Evolutionary conservation across 192 early-diverging fungal species (phyloP).

Genomic region (Rhizophagus clarus): DNA sequence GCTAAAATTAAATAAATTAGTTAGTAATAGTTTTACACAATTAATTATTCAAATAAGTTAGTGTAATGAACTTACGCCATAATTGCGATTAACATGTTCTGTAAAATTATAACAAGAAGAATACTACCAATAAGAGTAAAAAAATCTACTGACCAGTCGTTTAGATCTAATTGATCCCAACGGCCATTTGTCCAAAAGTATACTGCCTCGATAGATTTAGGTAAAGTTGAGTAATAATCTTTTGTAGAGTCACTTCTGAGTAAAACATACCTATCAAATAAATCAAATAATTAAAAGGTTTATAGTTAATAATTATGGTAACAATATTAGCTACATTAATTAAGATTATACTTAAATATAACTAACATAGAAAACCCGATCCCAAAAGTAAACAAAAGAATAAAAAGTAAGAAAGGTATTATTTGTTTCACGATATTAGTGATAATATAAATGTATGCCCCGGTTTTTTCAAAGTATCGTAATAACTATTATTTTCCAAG

Average conservation of each 20-base stretch:
- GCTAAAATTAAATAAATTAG: not conserved
- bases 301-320: not conserved
- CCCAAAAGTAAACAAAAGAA: not conserved
- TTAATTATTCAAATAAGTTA: not conserved
- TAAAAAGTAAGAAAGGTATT: not conserved
- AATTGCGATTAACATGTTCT: constrained; percentile 20
- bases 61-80: constrained; percentile 8
- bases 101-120: not conserved
- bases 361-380: constrained; percentile 1
- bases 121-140: not conserved
- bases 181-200: constrained; percentile 16
- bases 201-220: not conserved
- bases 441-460: constrained; percentile 12
- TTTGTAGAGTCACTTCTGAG: not conserved
- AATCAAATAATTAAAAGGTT: not conserved
- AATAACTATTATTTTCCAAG: not conserved
- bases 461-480: not conserved
- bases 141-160: constrained; percentile 3
- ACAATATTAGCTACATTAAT: not conserved
- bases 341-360: not conserved
- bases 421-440: not conserved
- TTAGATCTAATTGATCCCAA: constrained; percentile 19
- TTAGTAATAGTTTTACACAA: not conserved
- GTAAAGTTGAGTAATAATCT: not conserved
- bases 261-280: not conserved